A percentile compares a stretch with the other conserved stretches of the same genome.
These are phyloP conservation scores for Epichloe scottii DNA, from an alignment of 2,329 filamentous ascomycete species.

Conservation along the genomic window DNA sequence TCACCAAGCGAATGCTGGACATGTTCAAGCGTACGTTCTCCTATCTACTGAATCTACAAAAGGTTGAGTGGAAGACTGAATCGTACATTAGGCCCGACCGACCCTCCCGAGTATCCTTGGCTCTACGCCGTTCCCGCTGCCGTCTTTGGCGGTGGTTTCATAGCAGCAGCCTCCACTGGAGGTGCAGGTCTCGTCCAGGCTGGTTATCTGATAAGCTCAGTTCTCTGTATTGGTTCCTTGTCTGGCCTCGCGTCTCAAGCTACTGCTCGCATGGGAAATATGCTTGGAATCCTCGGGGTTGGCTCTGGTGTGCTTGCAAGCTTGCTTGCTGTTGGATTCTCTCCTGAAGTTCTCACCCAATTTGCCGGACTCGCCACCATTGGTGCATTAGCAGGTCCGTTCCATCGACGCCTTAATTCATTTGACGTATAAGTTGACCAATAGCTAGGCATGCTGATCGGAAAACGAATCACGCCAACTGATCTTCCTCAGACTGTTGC, in stretches of 20 bases:
- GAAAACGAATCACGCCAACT: slow-evolving; percentile 76
- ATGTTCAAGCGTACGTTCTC: slow-evolving; percentile 60
- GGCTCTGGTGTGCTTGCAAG: slow-evolving; percentile 73
- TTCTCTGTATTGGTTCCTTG: slow-evolving; percentile 76
- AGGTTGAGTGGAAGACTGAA: slow-evolving; percentile 7
- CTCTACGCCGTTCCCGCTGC: slow-evolving; percentile 67
- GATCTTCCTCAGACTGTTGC: slow-evolving; percentile 83
- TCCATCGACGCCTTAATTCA: slow-evolving; percentile 4
- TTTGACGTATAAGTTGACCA: slow-evolving; percentile 1
- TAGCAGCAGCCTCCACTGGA: slow-evolving; percentile 69
- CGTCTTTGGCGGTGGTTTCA: slow-evolving; percentile 68
- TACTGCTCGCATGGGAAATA: slow-evolving; percentile 74
- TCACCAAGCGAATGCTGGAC: slow-evolving; percentile 87
- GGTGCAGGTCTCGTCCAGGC: slow-evolving; percentile 77
- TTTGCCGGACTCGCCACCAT: slow-evolving; percentile 64
- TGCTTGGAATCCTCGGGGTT: slow-evolving; percentile 78
- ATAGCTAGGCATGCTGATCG: slow-evolving; percentile 55
- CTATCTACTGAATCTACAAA: too few species aligned
- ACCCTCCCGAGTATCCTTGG: slow-evolving; percentile 82
- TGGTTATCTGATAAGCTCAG: slow-evolving; percentile 72
- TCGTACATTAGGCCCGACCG: slow-evolving; percentile 48
- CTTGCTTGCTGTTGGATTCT: slow-evolving; percentile 67
- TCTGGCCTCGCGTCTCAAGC: slow-evolving; percentile 70
- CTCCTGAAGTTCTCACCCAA: slow-evolving; percentile 65
- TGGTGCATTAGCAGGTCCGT: slow-evolving; percentile 49